Evolutionary conservation across 2,329 filamentous ascomycete genomes (phyloP).

Genomic region (Coniosporium tulheliwenetii): DNA sequence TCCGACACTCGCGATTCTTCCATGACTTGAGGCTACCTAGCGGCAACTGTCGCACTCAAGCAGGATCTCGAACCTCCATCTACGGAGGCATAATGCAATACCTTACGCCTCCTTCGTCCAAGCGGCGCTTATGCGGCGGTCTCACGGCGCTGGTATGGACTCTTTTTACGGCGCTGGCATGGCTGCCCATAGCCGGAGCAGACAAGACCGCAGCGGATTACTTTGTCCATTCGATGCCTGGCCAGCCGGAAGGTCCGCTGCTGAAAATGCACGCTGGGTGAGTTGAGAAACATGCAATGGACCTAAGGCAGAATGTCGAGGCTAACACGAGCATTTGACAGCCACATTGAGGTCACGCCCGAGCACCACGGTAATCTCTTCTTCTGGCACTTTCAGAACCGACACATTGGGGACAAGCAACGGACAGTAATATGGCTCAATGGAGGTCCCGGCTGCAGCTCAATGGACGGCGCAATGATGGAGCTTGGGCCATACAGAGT

Average conservation of each 20-base stretch:
- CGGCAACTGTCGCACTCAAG: too few relatives aligned
- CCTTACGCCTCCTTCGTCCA: too few relatives aligned
- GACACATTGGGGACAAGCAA: conserved; percentile 82
- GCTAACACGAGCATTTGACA: conserved; percentile 19
- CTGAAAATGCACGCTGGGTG: conserved; percentile 98
- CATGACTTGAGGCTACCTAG: too few relatives aligned
- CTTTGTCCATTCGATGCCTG: conserved; percentile 73
- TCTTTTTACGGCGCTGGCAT: background rate
- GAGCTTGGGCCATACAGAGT: conserved; percentile 89
- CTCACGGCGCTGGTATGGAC: too few relatives aligned
- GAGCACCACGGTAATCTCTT: conserved; percentile 86
- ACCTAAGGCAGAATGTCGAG: too few relatives aligned
- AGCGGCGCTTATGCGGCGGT: too few relatives aligned
- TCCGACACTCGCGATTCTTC: too few relatives aligned
- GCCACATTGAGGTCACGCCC: conserved; percentile 79
- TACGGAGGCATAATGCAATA: too few relatives aligned
- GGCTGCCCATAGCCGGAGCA: conserved; percentile 10
- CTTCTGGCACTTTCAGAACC: conserved; percentile 96
- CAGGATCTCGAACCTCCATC: too few relatives aligned
- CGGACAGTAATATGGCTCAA: conserved; percentile 95
- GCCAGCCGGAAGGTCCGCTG: conserved; percentile 55
- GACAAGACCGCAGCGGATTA: conserved; percentile 66
- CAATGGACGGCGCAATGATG: conserved; percentile 92
- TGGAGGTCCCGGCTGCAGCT: conserved; percentile 91
- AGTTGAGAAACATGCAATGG: conserved; percentile 19